Percentiles rank a stretch among this genome's conserved stretches.
Conservation (phyloP, 2,329 filamentous ascomycete species). For the Penicillium brasilianum region DNA sequence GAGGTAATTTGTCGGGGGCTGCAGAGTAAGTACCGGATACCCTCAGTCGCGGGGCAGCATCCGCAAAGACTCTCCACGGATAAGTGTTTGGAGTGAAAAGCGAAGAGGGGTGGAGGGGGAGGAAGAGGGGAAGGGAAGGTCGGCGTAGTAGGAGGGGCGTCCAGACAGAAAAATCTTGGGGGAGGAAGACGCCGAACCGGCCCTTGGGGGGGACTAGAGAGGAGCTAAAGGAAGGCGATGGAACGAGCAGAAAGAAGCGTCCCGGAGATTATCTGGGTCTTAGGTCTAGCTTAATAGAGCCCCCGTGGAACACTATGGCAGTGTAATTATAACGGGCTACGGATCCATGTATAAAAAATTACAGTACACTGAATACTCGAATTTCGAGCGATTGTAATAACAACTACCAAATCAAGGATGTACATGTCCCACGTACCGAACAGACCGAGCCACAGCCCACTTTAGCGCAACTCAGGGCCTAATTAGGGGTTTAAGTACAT, state of each 20-base stretch:
- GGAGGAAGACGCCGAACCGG: background rate
- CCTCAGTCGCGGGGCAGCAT: conserved; percentile 11
- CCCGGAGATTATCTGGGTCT: background rate
- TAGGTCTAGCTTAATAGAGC: background rate
- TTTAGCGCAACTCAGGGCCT: background rate
- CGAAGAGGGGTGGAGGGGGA: background rate
- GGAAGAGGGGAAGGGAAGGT: background rate
- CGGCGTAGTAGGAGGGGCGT: conserved; percentile 12
- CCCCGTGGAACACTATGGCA: background rate
- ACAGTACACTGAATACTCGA: no score
- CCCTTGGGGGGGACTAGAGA: background rate
- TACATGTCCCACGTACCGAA: background rate
- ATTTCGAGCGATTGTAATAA: background rate
- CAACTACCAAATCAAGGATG: background rate
- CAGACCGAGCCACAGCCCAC: background rate
- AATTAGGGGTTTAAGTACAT: background rate
- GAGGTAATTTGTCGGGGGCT: background rate
- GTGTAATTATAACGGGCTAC: no score
- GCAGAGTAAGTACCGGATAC: conserved; percentile 5
- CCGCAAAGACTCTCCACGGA: conserved; percentile 1
- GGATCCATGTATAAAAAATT: no score
- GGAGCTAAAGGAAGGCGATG: background rate
- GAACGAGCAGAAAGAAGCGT: background rate
- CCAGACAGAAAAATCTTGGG: background rate
- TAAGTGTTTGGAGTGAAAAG: background rate